Percentiles rank a stretch among this genome's conserved stretches.
Conservation (phyloP, 176 grass and related monocot genomes). For the Ampelocalamus luodianensis region DNA sequence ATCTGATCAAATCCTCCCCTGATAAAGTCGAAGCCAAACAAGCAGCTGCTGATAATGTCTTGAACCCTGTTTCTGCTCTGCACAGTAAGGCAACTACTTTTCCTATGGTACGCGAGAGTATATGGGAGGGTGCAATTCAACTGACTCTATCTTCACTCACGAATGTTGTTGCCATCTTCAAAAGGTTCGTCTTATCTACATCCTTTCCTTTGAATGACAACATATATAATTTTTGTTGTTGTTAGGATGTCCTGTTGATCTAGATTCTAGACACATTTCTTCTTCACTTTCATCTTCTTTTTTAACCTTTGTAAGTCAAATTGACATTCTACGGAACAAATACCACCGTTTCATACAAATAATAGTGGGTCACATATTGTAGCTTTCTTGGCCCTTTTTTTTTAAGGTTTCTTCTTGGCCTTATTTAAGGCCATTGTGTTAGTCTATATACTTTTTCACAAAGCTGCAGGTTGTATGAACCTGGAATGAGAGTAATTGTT, state of each 20-base stretch:
- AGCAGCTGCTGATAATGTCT: constrained; percentile 43
- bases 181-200: constrained; percentile 61
- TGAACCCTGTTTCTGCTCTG: constrained; percentile 47
- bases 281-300: not conserved
- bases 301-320: not conserved
- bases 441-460: not conserved
- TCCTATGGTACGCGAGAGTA: constrained; percentile 62
- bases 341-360: not conserved
- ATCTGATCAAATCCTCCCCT: constrained; percentile 40
- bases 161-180: constrained; percentile 79
- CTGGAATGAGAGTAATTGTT: not conserved
- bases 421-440: not conserved
- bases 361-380: not conserved
- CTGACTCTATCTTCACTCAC: constrained; percentile 79
- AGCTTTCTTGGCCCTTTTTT: not conserved
- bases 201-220: constrained; percentile 21
- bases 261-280: constrained; percentile 2
- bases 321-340: constrained; percentile 2
- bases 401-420: not conserved
- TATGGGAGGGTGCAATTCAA: constrained; percentile 98
- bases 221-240: not conserved
- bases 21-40: constrained; percentile 45
- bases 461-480: not conserved
- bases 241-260: constrained; percentile 26
- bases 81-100: not conserved